Percentiles rank a stretch among this genome's conserved stretches.
Evolutionary conservation across 371 early-diverging fungal species (phyloP).

Genomic region (Circinella minor): DNA sequence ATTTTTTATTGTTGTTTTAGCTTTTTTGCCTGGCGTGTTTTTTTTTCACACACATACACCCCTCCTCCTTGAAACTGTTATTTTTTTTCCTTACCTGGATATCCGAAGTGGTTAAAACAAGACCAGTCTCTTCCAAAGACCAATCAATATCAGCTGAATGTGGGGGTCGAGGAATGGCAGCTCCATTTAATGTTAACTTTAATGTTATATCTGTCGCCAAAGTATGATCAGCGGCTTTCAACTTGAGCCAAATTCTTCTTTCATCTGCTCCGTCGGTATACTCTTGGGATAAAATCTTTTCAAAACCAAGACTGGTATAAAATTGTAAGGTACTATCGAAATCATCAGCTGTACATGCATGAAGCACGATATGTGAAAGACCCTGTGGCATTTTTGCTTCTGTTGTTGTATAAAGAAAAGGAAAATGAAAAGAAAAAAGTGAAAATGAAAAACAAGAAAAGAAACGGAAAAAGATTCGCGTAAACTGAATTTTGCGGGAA

Average conservation of each 20-base stretch:
- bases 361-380: constrained; percentile 65
- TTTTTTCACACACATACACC: no score
- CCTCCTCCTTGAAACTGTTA: constrained; percentile 44
- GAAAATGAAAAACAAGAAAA: constrained; percentile 13
- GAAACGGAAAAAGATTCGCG: background rate
- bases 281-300: constrained; percentile 21
- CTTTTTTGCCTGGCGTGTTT: constrained; percentile 11
- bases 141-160: constrained; percentile 37
- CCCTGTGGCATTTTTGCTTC: constrained; percentile 25
- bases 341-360: constrained; percentile 40
- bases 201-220: constrained; percentile 33
- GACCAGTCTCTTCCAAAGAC: constrained; percentile 34
- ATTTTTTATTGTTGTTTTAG: constrained; percentile 26
- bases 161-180: constrained; percentile 27
- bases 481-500: constrained; percentile 10
- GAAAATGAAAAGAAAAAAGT: background rate
- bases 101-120: constrained; percentile 39
- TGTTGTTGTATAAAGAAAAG: constrained; percentile 12
- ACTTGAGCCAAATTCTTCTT: constrained; percentile 50
- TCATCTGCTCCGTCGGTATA: constrained; percentile 16
- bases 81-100: constrained; percentile 34
- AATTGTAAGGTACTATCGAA: constrained; percentile 52
- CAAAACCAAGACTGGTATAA: constrained; percentile 65
- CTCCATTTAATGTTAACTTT: constrained; percentile 44
- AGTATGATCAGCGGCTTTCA: constrained; percentile 29